Evolutionary conservation across 2,329 filamentous ascomycete genomes (phyloP), one percentile per base, ranked within the genome.

Genomic region (Trichoderma lentiforme): DNA sequence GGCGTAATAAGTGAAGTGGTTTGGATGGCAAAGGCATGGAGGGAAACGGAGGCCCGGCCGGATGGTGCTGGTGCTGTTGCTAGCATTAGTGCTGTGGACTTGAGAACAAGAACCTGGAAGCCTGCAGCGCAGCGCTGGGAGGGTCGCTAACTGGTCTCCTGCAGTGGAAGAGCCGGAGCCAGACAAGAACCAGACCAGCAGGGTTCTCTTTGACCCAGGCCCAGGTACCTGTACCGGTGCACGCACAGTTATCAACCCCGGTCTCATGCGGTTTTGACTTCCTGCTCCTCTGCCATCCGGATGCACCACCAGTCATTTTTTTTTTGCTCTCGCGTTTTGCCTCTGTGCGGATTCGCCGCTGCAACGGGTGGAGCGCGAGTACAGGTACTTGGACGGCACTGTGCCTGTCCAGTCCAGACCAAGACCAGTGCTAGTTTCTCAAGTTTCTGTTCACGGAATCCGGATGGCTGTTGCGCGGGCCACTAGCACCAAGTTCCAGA

Each of bases 111-210:
- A 58, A 30, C 64, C 64, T 67, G 32, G 51, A 39, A 18, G 64
- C 64, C 64, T 67, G 64, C 47, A 53, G 43, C 21, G 5, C 47
- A 24, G 34, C 34, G 34, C 34, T 36, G 34, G 28, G 28, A 60
- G 57, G 56, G 56, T 32, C 56, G 56, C 56, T 58, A 26, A 43
- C 57, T 56, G 69, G 69, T 51, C 61, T 65, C 60, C 58, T 57
- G 58, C 61, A 65, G 51, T 68, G 70, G 70, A 72, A 72, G 64
- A 62, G 63, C 64, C 70, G 70, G 70, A 39, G 36, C 36, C 36
- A 39, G 36, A 36, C 34, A n/a, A 39, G 36, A 36, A 34, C 62
- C 62, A 66, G 34, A 28, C 63, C 63, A 71, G 32, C 69, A 71
- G 69, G 61, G 61, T 26, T 53, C 34, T 36, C 34, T 14, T 36